phyloP scores from a whole-genome alignment of 1,284 basidiomycete species.

The Irpex sp. region DNA sequence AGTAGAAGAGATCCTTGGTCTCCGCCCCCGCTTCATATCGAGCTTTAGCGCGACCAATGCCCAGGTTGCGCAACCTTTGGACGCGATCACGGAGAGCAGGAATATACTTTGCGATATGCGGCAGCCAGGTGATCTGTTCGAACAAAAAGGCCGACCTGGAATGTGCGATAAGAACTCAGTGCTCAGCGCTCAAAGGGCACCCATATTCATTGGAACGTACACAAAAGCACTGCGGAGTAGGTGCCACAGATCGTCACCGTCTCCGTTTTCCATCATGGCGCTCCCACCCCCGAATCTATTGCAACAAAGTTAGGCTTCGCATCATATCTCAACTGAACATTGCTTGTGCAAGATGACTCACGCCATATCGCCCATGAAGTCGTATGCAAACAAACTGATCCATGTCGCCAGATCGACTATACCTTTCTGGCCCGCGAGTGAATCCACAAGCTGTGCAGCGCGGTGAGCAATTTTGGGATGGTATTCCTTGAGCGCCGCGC shows the following conservation, averaged over 20 bases:
- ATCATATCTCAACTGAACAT: background rate
- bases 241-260: constrained; percentile 7
- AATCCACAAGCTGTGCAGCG: constrained; percentile 7
- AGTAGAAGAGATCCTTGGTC: constrained; percentile 22
- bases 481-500: constrained; percentile 12
- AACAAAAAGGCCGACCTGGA: background rate
- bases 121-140: constrained; percentile 23
- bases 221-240: background rate
- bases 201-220: background rate
- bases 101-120: constrained; percentile 18
- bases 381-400: constrained; percentile 13
- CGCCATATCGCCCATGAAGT: constrained; percentile 12
- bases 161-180: background rate
- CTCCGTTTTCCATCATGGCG: constrained; percentile 7
- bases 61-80: constrained; percentile 9
- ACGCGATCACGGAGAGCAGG: constrained; percentile 17
- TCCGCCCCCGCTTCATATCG: background rate
- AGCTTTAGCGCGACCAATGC: constrained; percentile 10
- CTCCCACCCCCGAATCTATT: constrained; percentile 9
- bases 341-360: background rate
- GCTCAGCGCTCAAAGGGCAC: background rate
- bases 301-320: background rate
- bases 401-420: constrained; percentile 7
- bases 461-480: constrained; percentile 9
- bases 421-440: background rate